Evolutionary conservation across 192 early-diverging fungal species (phyloP), one percentile per base, ranked within the genome.

Genomic region (Umbelopsis vinacea): DNA sequence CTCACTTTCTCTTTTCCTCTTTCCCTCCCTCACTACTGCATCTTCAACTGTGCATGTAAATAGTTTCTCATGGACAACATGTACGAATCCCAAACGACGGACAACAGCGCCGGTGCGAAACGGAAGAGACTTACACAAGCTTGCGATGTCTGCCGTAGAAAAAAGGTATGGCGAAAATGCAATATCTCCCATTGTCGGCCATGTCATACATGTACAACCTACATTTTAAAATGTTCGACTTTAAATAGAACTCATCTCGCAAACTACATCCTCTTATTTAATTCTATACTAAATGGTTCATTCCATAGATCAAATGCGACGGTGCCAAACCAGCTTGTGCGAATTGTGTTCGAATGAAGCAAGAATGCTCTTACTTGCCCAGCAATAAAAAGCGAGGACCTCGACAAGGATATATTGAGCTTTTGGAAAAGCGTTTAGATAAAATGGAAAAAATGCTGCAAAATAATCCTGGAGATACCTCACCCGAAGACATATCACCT

Each of bases 301-400:
- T 35, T 37, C 24, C 4, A 35, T 70, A 80, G 89, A 88, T 94
- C 68, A 93, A 92, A 74, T 94, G 93, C 80, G 92, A 95, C 75
- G 96, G 96, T 38, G 83, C 76, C 4, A 88, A 91, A 52, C 94
- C 94, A 52, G 83, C 86, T 14, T 97, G 96, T 80, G 83, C 82
- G 7, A 95, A 92, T 71, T 97, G 96, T 76, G 67, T 82, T 40
- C 88, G 91, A 77, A 83, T 90, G 46, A 84, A 84, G 50, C 71
- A 67, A 50, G 78, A 82, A 26, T 97, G 96, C 76, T 84, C 92
- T 9, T 97, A 94, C 78, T 85, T 92, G 53, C 93, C 94, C 9
- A 89, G 87, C 67, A 92, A 90, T 74, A 94, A 95, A 78, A 96
- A 96, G 79, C 86, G 95, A 45, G 95, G 95, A 0, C 95, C 95